These are phyloP conservation scores for Acanthamoeba lenticulata DNA, from an alignment of 208 protist genomes.

Conservation along the genomic window DNA sequence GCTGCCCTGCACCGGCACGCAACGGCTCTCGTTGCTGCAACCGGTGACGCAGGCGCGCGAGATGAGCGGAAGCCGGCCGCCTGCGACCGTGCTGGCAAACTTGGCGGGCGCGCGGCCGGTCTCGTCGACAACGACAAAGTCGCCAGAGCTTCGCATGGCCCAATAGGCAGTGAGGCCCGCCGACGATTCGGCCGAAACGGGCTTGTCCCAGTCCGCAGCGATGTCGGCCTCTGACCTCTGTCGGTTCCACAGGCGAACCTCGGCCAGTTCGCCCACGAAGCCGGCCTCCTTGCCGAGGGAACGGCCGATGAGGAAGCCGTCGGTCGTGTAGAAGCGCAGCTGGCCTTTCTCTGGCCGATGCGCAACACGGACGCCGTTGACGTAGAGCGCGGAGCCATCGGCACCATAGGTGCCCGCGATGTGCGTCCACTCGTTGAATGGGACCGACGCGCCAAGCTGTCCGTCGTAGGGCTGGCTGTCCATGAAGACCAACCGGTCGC, in stretches of 20 bases:
- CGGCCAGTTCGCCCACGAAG: slow-evolving; percentile 19
- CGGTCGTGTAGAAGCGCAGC: neutral
- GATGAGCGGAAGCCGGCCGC: neutral
- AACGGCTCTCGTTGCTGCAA: neutral
- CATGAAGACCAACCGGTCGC: neutral
- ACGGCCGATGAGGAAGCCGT: neutral
- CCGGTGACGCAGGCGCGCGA: neutral
- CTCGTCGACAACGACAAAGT: neutral
- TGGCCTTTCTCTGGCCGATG: neutral
- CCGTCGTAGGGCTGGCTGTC: neutral
- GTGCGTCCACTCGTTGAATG: neutral
- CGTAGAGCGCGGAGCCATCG: neutral
- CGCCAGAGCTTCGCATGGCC: neutral
- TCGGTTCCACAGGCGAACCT: slow-evolving; percentile 25
- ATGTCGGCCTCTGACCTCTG: neutral
- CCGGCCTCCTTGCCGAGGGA: neutral
- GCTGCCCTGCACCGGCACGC: neutral
- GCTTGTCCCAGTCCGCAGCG: neutral
- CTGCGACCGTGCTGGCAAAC: neutral
- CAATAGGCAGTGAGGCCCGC: neutral
- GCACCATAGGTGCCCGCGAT: neutral
- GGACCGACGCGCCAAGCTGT: neutral
- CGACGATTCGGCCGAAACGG: neutral
- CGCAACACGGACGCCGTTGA: neutral
- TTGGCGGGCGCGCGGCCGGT: neutral